Base-by-base conservation (phyloP, 768 basidiomycete species). In the Russula abietina region DNA sequence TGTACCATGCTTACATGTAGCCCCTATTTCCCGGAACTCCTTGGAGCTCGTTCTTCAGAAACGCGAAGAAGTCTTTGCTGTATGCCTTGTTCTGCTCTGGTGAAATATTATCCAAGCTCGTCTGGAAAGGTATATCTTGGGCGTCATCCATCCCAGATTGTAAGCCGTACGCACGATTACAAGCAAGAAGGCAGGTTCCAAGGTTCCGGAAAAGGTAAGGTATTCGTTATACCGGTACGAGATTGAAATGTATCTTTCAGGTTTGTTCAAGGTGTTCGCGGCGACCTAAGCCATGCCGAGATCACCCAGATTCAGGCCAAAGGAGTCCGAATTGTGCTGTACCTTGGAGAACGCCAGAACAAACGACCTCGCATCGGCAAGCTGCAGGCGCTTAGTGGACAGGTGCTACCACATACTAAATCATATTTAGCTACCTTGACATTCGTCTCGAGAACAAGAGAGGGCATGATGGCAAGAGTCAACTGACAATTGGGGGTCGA, bases 151-250 rank as follows among this genome's bases (percentile, higher is more conserved):
- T 48, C 41, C 41, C 38, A 24, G 51, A 8, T 43, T 38, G 22
- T 32, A 36, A 36, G 41, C 43, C 38, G 66, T 52, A 76, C 86
- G 57, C 62, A 89, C 88, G 62, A 87, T 73, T 51, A 71, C 73
- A 57, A 89, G 73, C 55, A 80, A 74, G 72, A 87, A 81, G 4
- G 86, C 83, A 22, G 87, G 87, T 17, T 88, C 86, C 57, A 86
- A 81, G 4, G 81, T 81, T 16, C 87, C 87, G 22, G 66, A 76
- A 68, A 83, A 88, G 3, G 83, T 79, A 62, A 88, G 77, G 39
- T 75, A 77, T 57, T 88, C 83, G 66, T 85, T 83, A 75, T 84
- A 78, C 12, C 71, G 76, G 67, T 84, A 78, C 65, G 78, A 77
- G 65, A 83, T 74, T n/a, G 78, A 76, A 66, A 89, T 82, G 65